Conservation (phyloP, 306 rosid genomes). For the Astragalus glycyphyllos region DNA sequence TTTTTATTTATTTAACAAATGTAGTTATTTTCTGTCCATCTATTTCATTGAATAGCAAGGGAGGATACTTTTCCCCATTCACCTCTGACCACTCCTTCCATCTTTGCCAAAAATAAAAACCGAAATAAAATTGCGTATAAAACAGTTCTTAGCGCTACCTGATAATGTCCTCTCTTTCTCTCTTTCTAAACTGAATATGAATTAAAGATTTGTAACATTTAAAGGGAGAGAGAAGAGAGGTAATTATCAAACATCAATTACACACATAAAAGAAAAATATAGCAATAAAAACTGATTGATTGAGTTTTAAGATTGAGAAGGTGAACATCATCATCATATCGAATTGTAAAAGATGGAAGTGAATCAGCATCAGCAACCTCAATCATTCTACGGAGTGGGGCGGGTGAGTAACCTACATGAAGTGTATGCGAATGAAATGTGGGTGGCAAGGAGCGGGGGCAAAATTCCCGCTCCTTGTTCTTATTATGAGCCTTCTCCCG, state of each 20-base stretch:
- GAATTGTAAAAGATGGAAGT: conserved; percentile 41
- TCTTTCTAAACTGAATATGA: background rate
- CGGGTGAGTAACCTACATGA: background rate
- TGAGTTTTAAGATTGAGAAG: conserved; percentile 7
- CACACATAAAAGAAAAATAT: background rate
- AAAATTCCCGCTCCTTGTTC: conserved; percentile 1
- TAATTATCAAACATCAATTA: background rate
- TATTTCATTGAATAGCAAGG: conserved; percentile 30
- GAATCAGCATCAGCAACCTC: background rate
- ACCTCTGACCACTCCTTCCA: conserved; percentile 21
- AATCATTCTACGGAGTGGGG: background rate
- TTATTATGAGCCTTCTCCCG: conserved; percentile 21
- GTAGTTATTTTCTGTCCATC: conserved; percentile 25
- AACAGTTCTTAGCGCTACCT: background rate
- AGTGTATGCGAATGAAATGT: background rate
- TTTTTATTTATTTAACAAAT: background rate
- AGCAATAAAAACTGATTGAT: background rate
- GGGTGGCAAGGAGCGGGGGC: background rate
- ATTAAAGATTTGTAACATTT: background rate
- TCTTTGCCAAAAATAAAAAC: conserved; percentile 30
- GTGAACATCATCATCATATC: background rate
- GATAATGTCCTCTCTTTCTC: conserved; percentile 35
- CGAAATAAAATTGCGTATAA: background rate
- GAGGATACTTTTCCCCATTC: background rate
- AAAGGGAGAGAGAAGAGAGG: conserved; percentile 39